Conservation (phyloP, 2,329 filamentous ascomycete species). For the Periglandula ipomoeae region DNA sequence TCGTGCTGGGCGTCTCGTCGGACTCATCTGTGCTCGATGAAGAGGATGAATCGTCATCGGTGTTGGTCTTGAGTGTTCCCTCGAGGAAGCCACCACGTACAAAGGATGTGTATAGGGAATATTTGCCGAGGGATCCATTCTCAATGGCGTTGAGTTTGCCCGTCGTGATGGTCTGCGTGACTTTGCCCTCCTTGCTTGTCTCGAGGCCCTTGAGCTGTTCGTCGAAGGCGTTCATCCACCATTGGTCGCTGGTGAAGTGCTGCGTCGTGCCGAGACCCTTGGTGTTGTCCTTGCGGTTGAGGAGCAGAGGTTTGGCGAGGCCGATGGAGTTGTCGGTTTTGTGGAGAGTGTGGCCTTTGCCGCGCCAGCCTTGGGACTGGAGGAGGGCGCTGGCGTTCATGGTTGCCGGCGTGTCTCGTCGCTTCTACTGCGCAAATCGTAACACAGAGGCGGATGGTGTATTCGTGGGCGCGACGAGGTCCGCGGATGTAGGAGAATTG, state of each 20-base stretch:
- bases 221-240: conserved; percentile 96
- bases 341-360: conserved; percentile 80
- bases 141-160: conserved; percentile 48
- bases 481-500: not conserved
- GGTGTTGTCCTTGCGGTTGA: conserved; percentile 73
- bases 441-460: too few relatives aligned
- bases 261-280: conserved; percentile 73
- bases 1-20: conserved; percentile 19
- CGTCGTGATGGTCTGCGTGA: conserved; percentile 46
- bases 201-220: conserved; percentile 76
- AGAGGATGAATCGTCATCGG: conserved; percentile 15
- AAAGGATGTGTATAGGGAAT: conserved; percentile 73
- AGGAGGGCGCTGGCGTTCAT: conserved; percentile 86
- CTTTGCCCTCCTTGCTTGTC: conserved; percentile 45
- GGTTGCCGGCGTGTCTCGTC: not conserved
- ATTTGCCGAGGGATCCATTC: conserved; percentile 41
- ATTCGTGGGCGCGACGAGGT: too few relatives aligned
- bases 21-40: conserved; percentile 14
- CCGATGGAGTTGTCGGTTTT: conserved; percentile 62
- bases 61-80: conserved; percentile 49
- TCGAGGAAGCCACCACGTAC: conserved; percentile 70
- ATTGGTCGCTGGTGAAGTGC: conserved; percentile 66
- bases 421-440: too few relatives aligned
- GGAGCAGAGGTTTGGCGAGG: conserved; percentile 72
- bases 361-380: conserved; percentile 81